Evolutionary conservation across 192 early-diverging fungal species (phyloP), one percentile per base, ranked within the genome.

Genomic region (Chytriomyces sp.): DNA sequence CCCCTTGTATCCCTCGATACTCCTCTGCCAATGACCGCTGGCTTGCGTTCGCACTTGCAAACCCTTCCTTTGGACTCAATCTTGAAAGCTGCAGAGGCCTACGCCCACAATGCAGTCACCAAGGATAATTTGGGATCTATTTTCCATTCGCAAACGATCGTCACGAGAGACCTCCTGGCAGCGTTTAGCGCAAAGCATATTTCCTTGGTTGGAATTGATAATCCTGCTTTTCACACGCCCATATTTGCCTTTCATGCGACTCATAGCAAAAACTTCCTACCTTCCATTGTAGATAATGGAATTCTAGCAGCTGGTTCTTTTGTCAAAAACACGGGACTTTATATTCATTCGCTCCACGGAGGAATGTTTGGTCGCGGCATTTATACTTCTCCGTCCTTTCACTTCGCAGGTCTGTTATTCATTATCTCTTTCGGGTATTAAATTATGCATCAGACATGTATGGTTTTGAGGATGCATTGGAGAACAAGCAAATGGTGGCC

Each of bases 281-380:
- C 59, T 17, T 34, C 30, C 32, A 61, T 61, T 10, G n/a, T 61
- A 10, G 33, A 28, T 8, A 61, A 61, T 36, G 59, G 59, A n/a
- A 8, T 61, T 17, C 59, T 61, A 12, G 32, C 26, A 8, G 32
- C 59, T 37, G 59, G 59, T 17, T 22, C 22, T 3, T 61, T 36
- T 36, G 38, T 5, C 19, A 22, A 8, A 6, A 36, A 61, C 25
- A 49, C 44, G 14, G 59, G 59, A 31, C 14, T 19, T 10, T 37
- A 36, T 36, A 61, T 61, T 37, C 59, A 22, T 19, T 19, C 22
- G 36, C 12, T 10, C 12, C 30, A 61, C 38, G 59, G 59, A 10
- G 59, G 32, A 7, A 61, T 61, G 12, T 61, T 32, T 37, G 59
- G 59, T n/a, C 7, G 33, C 12, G 59, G 59, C 3, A 61, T 61